Evolutionary conservation across 2,329 filamentous ascomycete genomes (phyloP).

Genomic region (Pseudogymnoascus sp.): DNA sequence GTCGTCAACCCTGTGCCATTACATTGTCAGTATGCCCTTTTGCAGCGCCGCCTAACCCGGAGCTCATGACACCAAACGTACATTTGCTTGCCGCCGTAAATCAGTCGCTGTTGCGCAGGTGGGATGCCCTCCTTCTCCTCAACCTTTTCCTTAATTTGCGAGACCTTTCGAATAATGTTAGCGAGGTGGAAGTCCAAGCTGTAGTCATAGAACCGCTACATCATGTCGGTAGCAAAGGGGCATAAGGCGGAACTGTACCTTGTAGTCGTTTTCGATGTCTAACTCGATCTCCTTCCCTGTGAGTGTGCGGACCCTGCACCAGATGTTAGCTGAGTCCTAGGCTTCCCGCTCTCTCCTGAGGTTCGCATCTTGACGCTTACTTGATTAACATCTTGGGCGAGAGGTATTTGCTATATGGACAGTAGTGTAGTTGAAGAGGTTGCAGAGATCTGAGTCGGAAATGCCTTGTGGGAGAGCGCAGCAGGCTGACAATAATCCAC

Average conservation of each 20-base stretch:
- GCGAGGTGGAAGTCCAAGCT: background rate
- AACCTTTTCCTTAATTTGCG: conserved; percentile 96
- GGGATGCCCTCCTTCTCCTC: conserved; percentile 99
- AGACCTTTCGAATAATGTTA: conserved; percentile 49
- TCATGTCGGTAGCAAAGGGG: background rate
- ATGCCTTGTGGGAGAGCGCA: conserved; percentile 3
- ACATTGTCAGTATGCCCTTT: background rate
- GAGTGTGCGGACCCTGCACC: conserved; percentile 78
- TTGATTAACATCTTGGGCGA: conserved; percentile 41
- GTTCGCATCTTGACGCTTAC: conserved; percentile 26
- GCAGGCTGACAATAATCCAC: conserved; percentile 8
- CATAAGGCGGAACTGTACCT: conserved; percentile 44
- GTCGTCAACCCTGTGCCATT: conserved; percentile 70
- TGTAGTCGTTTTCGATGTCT: conserved; percentile 90
- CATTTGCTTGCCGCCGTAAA: conserved; percentile 98
- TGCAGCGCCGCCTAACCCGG: background rate
- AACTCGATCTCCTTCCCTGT: conserved; percentile 99
- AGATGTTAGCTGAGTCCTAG: conserved; percentile 8
- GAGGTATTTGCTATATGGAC: background rate
- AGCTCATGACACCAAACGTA: conserved; percentile 35
- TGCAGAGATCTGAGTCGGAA: background rate
- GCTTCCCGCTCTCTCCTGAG: background rate
- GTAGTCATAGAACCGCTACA: background rate
- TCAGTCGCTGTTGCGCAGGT: conserved; percentile 90
- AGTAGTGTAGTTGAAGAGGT: background rate